phyloP scores from a whole-genome alignment of 257 asterid species.

The Linderniella brevidens region DNA sequence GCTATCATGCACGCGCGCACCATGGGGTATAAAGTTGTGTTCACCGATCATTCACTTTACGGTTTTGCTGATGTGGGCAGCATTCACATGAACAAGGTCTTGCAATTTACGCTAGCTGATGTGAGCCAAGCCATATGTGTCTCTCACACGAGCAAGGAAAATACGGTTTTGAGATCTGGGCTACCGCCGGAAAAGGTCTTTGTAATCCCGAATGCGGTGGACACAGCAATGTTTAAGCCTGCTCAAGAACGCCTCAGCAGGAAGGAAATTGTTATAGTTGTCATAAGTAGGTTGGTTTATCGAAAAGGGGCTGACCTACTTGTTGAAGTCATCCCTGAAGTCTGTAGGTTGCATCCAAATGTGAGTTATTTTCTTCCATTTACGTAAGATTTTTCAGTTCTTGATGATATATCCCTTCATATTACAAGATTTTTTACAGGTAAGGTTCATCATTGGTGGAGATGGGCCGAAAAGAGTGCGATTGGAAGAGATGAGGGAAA shows the following conservation, averaged over 20 bases:
- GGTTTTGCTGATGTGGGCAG: conserved; percentile 96
- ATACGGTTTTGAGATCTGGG: conserved; percentile 84
- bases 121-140: conserved; percentile 94
- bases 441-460: conserved; percentile 87
- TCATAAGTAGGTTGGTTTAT: conserved; percentile 86
- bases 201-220: conserved; percentile 94
- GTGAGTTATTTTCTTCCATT: conserved; percentile 21
- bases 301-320: conserved; percentile 89
- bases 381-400: not conserved
- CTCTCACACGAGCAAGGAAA: conserved; percentile 92
- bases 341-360: conserved; percentile 67
- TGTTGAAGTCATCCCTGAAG: conserved; percentile 92
- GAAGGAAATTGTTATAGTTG: conserved; percentile 65
- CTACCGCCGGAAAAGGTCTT: conserved; percentile 89
- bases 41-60: conserved; percentile 95
- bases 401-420: not conserved
- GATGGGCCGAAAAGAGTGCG: conserved; percentile 98
- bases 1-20: conserved; percentile 97
- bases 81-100: conserved; percentile 94
- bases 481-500: conserved; percentile 95
- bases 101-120: conserved; percentile 89
- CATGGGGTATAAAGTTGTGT: conserved; percentile 88
- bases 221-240: conserved; percentile 93
- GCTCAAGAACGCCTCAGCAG: conserved; percentile 47
- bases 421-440: conserved; percentile 28